Evolutionary conservation across 2,329 filamentous ascomycete genomes (phyloP).

Genomic region (Cercospora berteroae): DNA sequence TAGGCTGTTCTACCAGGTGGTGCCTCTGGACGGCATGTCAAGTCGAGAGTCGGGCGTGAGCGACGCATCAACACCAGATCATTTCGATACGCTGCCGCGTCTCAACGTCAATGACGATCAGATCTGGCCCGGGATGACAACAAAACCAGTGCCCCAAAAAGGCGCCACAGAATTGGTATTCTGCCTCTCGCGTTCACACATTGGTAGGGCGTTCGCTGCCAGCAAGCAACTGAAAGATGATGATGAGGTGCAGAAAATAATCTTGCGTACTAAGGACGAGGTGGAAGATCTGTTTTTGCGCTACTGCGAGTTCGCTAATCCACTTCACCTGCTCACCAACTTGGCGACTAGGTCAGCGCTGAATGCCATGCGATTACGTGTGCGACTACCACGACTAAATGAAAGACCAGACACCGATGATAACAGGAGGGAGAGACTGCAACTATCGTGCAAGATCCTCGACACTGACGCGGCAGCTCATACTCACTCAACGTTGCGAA

Average conservation of each 20-base stretch:
- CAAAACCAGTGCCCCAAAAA: conserved; percentile 47
- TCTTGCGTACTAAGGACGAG: conserved; percentile 43
- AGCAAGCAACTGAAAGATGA: conserved; percentile 19
- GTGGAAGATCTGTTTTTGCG: conserved; percentile 46
- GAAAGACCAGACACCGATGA: conserved; percentile 32
- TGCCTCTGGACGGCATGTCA: conserved; percentile 53
- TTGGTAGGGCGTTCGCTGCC: conserved; percentile 42
- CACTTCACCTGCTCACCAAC: conserved; percentile 46
- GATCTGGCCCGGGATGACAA: conserved; percentile 45
- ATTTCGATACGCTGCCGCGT: conserved; percentile 35
- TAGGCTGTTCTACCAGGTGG: conserved; percentile 62
- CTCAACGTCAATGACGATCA: conserved; percentile 40
- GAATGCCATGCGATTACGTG: conserved; percentile 45
- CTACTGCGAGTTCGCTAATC: conserved; percentile 46
- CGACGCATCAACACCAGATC: conserved; percentile 28
- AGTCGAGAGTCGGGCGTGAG: conserved; percentile 35
- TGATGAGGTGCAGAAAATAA: conserved; percentile 25
- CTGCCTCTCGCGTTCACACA: conserved; percentile 44
- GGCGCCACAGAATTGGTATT: conserved; percentile 56
- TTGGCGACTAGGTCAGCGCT: conserved; percentile 47
- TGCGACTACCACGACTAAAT: conserved; percentile 46
- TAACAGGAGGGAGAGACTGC: conserved; percentile 43
- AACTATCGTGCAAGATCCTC: conserved; percentile 43
- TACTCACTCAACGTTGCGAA: conserved; percentile 41
- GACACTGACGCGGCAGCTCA: conserved; percentile 44